Base-by-base conservation (phyloP, 2,329 filamentous ascomycete species). In the Botrytis fabae region DNA sequence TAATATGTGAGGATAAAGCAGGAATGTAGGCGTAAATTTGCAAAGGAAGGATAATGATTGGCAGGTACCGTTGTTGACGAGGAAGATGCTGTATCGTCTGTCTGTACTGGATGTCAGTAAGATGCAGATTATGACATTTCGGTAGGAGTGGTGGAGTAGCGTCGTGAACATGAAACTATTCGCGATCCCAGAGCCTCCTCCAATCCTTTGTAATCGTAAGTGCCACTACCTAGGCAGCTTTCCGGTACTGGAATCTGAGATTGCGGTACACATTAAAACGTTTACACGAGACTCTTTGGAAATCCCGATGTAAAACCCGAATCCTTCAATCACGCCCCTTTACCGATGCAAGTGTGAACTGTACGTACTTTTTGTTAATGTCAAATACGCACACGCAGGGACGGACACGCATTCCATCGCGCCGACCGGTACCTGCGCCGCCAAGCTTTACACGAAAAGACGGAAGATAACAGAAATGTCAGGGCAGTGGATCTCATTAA, bases 371-470 rank as follows among this genome's bases (percentile, higher is more conserved):
- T 63, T 63, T 28, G 28, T 20, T 9, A 40, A 18, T 12, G n/a
- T 61, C 22, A 61, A 61, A 38, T 40, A 16, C 59, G 59, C 59
- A 61, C 38, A 61, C 38, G 28, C 16, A 61, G 32, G 32, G 35
- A 61, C 59, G n/a, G 48, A 8, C 51, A 54, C 59, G 7, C 25
- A 62, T 62, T 14, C 14, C 60, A 42, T 18, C 51, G n/a, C 28
- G n/a, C 51, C 51, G 38, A 42, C 8, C 60, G 60, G 60, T 63
- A 63, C 60, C 60, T 63, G 60, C 60, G 60, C 60, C 38, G 60
- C 60, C 60, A 63, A 63, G 60, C 35, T 57, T 57, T 57, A 57
- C n/a, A 57, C 51, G 51, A 54, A 54, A 54, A 28, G n/a, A 54
- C 18, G 51, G 16, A 28, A 54, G 51, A 54, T 54, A 28, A 54